These are phyloP conservation scores for Paramyrothecium sp. DNA, from an alignment of 2,329 filamentous ascomycete genomes.

Conservation along the genomic window DNA sequence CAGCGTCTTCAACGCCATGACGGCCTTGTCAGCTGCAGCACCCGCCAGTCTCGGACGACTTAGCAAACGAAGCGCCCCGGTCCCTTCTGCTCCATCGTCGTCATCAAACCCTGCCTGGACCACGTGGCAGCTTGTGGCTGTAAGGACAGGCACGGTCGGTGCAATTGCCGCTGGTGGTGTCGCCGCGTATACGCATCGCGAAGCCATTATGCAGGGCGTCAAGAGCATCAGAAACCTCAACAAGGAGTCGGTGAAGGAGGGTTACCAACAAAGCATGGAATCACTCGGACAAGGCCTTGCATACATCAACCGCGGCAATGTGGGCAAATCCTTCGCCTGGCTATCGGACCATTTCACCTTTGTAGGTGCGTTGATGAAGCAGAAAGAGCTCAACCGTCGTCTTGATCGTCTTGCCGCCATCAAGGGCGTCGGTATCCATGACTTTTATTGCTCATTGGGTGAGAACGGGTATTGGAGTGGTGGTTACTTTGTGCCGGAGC, in stretches of 20 bases:
- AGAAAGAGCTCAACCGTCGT: conserved; percentile 67
- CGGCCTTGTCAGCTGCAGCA: conserved; percentile 47
- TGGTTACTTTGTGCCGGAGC: conserved; percentile 59
- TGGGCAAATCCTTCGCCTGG: conserved; percentile 72
- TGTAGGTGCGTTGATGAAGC: conserved; percentile 74
- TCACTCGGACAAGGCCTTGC: conserved; percentile 52
- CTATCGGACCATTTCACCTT: conserved; percentile 83
- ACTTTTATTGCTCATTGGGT: conserved; percentile 76
- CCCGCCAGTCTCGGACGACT: conserved; percentile 41
- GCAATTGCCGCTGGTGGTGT: conserved; percentile 79
- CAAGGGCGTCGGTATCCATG: conserved; percentile 65
- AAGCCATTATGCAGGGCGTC: conserved; percentile 57
- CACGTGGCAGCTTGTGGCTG: conserved; percentile 63
- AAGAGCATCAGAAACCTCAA: conserved; percentile 45
- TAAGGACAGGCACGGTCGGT: conserved; percentile 78
- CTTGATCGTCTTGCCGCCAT: conserved; percentile 61
- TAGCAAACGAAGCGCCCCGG: conserved; percentile 22
- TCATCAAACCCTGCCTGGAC: conserved; percentile 43
- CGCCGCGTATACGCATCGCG: conserved; percentile 75
- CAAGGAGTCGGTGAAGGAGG: conserved; percentile 43
- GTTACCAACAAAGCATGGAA: conserved; percentile 48
- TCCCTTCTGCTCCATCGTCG: conserved; percentile 13
- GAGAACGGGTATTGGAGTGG: conserved; percentile 65
- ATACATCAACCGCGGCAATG: conserved; percentile 57
- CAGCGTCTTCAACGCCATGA: conserved; percentile 57